Evolutionary conservation across 495 filamentous ascomycete genomes (phyloP).

Genomic region (Corynascus novoguineensis): DNA sequence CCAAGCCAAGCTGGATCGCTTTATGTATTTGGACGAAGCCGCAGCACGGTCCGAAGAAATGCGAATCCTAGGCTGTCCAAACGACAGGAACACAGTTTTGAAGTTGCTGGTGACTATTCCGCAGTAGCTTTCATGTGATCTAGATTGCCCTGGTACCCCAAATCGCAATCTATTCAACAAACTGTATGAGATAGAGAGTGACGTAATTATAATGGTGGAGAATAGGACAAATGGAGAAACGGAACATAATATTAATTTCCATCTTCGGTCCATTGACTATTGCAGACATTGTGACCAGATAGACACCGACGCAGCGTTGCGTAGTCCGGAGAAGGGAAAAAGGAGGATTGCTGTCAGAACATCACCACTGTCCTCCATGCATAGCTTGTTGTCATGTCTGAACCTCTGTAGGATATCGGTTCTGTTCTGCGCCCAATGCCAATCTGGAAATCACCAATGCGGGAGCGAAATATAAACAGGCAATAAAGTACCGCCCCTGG

Average conservation of each 20-base stretch:
- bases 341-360: slow-evolving; percentile 1
- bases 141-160: too few relatives aligned
- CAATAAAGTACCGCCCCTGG: slow-evolving; percentile 13
- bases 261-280: background rate
- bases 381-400: slow-evolving; percentile 8
- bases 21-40: too few relatives aligned
- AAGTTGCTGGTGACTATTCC: too few relatives aligned
- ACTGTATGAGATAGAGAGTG: background rate
- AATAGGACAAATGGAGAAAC: background rate
- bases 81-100: too few relatives aligned
- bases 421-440: slow-evolving; percentile 8
- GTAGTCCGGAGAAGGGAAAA: too few relatives aligned
- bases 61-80: too few relatives aligned
- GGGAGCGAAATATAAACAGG: background rate
- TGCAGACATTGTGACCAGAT: too few relatives aligned
- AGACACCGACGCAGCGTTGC: background rate
- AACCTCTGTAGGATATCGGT: slow-evolving; percentile 1
- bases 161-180: too few relatives aligned
- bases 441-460: slow-evolving; percentile 10
- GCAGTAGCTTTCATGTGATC: too few relatives aligned
- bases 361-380: slow-evolving; percentile 5
- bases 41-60: too few relatives aligned
- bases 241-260: background rate
- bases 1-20: too few relatives aligned
- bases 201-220: background rate